Evolutionary conservation across 805 yeast species (phyloP).

Genomic region (Monosporozyma unispora): DNA sequence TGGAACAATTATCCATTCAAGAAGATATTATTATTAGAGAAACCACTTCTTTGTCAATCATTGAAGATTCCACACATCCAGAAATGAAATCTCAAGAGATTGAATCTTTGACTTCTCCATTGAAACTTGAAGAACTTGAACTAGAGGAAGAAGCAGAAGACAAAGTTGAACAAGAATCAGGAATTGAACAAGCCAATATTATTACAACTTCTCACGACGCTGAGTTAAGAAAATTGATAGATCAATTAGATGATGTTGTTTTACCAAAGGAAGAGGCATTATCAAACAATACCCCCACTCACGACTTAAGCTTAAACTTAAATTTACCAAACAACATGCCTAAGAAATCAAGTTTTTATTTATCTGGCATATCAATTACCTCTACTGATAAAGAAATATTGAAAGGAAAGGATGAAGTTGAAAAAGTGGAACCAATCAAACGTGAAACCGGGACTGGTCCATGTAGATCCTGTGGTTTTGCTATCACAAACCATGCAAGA

Average conservation of each 20-base stretch:
- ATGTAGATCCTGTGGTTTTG: conserved; percentile 61
- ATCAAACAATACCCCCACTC: conserved; percentile 2
- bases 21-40: neutral
- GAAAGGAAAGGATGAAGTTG: neutral
- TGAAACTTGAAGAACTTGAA: neutral
- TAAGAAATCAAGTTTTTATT: conserved; percentile 26
- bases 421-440: too few species aligned
- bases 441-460: conserved; percentile 64
- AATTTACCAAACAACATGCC: neutral
- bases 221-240: neutral
- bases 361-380: conserved; percentile 13
- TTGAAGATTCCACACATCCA: neutral
- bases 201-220: neutral
- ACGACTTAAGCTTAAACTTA: neutral
- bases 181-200: neutral
- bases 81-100: too few species aligned
- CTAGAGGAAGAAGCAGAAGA: neutral
- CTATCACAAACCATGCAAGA: conserved; percentile 29
- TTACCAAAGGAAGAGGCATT: neutral
- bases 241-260: neutral
- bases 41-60: neutral
- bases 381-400: neutral
- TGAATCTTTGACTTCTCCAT: neutral
- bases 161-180: neutral
- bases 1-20: neutral